phyloP scores from a whole-genome alignment of 2,329 filamentous ascomycete genomes.

The Aspergillus sojae region DNA sequence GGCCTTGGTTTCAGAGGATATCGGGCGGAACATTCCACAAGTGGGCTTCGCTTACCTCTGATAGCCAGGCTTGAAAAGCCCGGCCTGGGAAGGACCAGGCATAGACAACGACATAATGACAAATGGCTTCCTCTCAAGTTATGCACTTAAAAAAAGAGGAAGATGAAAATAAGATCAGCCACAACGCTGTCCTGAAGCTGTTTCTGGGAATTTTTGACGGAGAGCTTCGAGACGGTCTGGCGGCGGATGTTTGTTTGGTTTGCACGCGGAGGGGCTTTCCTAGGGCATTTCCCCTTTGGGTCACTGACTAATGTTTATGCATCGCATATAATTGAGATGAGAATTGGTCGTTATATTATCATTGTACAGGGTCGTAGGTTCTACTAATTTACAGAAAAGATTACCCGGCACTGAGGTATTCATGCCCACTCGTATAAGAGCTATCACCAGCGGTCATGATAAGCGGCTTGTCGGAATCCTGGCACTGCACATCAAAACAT shows the following conservation, averaged over 20 bases:
- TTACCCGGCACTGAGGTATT: background rate
- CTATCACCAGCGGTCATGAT: constrained; percentile 17
- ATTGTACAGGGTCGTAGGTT: background rate
- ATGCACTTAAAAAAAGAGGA: constrained; percentile 13
- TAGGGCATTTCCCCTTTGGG: constrained; percentile 20
- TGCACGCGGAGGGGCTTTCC: constrained; percentile 36
- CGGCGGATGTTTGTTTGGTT: constrained; percentile 41
- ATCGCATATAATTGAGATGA: background rate
- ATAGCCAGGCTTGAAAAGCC: constrained; percentile 95
- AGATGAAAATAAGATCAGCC: constrained; percentile 13
- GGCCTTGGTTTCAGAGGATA: background rate
- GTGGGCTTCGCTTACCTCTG: constrained; percentile 70
- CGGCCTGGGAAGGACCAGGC: constrained; percentile 87
- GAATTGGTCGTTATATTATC: background rate
- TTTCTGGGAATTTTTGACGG: constrained; percentile 43
- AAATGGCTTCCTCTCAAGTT: constrained; percentile 24
- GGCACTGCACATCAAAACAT: constrained; percentile 17
- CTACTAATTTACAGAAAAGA: background rate
- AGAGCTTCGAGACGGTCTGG: constrained; percentile 31
- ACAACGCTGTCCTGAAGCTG: constrained; percentile 27
- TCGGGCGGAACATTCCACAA: constrained; percentile 18
- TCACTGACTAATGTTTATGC: constrained; percentile 5
- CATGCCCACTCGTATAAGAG: background rate
- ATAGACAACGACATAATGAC: constrained; percentile 89
- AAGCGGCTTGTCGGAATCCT: constrained; percentile 24